Conservation (phyloP, 1,139 yeast genomes). For the Yamadazyma blattariae region DNA sequence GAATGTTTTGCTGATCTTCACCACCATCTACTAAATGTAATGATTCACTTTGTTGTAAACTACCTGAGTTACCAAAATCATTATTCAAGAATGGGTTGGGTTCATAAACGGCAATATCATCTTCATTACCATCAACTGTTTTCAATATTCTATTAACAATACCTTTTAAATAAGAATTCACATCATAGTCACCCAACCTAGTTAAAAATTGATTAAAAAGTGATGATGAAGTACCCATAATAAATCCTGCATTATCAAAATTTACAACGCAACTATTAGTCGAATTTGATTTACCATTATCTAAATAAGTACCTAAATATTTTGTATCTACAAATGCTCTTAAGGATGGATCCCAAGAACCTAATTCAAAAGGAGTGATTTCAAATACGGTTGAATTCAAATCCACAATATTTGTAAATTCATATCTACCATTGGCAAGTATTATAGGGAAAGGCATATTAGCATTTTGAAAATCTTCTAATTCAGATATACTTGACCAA, state of each 20-base stretch:
- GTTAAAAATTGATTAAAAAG: conserved; percentile 37
- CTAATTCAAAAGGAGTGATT: conserved; percentile 40
- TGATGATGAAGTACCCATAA: conserved; percentile 46
- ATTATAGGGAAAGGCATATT: conserved; percentile 45
- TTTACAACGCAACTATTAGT: conserved; percentile 29
- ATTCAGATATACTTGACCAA: conserved; percentile 36
- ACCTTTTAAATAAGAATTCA: conserved; percentile 23
- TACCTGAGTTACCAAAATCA: conserved; percentile 15
- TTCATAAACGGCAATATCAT: conserved; percentile 38
- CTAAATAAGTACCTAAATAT: conserved; percentile 34
- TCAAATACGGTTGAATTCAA: conserved; percentile 43
- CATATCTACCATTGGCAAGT: conserved; percentile 39
- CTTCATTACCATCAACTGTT: conserved; percentile 22
- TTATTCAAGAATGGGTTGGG: conserved; percentile 40
- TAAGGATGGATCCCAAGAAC: conserved; percentile 45
- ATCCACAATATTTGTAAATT: conserved; percentile 30
- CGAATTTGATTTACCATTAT: conserved; percentile 24
- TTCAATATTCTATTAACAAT: conserved; percentile 26
- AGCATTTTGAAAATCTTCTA: conserved; percentile 25
- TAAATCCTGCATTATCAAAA: conserved; percentile 43
- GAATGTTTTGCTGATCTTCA: conserved; percentile 77
- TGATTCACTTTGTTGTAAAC: conserved; percentile 12
- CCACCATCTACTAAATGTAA: conserved; percentile 87
- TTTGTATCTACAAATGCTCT: conserved; percentile 27
- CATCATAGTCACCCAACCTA: conserved; percentile 17